Conservation (phyloP, 768 basidiomycete genomes). For the Termitomyces sp. region DNA sequence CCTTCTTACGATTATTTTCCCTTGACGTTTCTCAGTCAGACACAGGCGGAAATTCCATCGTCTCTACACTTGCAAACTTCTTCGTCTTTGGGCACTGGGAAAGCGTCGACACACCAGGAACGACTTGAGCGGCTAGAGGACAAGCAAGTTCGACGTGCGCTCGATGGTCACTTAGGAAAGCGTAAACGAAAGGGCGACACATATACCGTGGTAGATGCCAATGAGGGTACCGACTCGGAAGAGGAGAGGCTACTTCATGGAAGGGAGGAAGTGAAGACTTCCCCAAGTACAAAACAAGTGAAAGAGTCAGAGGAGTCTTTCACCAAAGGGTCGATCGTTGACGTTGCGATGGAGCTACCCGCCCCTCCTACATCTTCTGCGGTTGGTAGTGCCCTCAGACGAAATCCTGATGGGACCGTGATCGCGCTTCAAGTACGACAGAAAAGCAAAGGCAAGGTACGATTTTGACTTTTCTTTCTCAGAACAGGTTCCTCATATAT, state of each 20-base stretch:
- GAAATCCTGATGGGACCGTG: conserved; percentile 60
- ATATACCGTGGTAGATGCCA: conserved; percentile 33
- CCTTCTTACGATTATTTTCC: conserved; percentile 1
- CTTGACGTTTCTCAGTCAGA: conserved; percentile 51
- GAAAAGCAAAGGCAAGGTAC: conserved; percentile 42
- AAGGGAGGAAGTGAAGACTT: not conserved
- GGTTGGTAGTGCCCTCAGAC: conserved; percentile 65
- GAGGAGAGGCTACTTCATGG: conserved; percentile 21
- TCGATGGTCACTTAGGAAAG: conserved; percentile 46
- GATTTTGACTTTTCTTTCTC: conserved; percentile 15
- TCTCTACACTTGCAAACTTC: conserved; percentile 71
- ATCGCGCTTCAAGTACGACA: conserved; percentile 47
- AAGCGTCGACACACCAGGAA: conserved; percentile 55
- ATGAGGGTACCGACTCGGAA: conserved; percentile 20
- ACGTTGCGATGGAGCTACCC: conserved; percentile 2
- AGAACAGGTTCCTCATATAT: not conserved
- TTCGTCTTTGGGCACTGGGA: conserved; percentile 79
- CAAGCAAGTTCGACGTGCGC: conserved; percentile 46
- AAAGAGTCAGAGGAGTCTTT: conserved; percentile 4
- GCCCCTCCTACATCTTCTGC: conserved; percentile 18
- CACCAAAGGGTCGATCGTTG: not conserved
- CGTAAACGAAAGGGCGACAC: conserved; percentile 43
- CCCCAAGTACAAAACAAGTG: not conserved
- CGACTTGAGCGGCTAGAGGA: conserved; percentile 58
- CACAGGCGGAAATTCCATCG: conserved; percentile 63